Evolutionary conservation across 2,329 filamentous ascomycete genomes (phyloP), one percentile per base, ranked within the genome.

Genomic region (Sarocladium brachiariae): DNA sequence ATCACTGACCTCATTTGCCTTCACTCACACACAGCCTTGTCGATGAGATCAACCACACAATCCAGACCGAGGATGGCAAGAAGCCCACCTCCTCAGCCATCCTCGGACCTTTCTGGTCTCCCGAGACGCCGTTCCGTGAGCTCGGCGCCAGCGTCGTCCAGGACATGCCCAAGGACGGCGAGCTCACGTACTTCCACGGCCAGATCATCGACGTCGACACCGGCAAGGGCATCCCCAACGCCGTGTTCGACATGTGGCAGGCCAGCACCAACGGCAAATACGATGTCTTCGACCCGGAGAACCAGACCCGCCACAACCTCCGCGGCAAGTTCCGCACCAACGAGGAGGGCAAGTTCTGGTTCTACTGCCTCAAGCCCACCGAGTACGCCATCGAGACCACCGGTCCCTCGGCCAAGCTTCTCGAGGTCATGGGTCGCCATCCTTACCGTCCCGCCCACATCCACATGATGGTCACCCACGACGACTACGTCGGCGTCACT

Each of bases 171-270:
- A 73, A 80, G 51, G 70, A 80, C 47, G 85, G 83, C 45, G 72
- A 79, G 54, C 70, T 81, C 49, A 78, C 78, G 49, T 74, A 76
- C 58, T 86, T 89, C 81, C 83, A 88, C 72, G 86, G 86, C 58
- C 71, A 75, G 43, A 77, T 89, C 61, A 75, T 67, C 46, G 82
- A 87, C 61, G 71, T 84, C 57, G 71, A 78, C 55, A 86, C 83
- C 52, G 80, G 81, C 62, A 77, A 78, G 69, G 81, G 81, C 54
- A 83, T 89, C 59, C 76, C 75, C 50, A 72, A 75, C 60, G 85
- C 84, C 58, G 81, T 87, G 56, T 81, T 89, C 60, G 86, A 89
- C 63, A 84, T 89, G 72, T 89, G 86, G 86, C 83, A 89, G 64
- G 84, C 86, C 48, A 84, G 79, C 57, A 74, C 83, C 65, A 89